Base-by-base conservation (phyloP, 2,329 filamentous ascomycete species). In the Setomelanomma holmii region DNA sequence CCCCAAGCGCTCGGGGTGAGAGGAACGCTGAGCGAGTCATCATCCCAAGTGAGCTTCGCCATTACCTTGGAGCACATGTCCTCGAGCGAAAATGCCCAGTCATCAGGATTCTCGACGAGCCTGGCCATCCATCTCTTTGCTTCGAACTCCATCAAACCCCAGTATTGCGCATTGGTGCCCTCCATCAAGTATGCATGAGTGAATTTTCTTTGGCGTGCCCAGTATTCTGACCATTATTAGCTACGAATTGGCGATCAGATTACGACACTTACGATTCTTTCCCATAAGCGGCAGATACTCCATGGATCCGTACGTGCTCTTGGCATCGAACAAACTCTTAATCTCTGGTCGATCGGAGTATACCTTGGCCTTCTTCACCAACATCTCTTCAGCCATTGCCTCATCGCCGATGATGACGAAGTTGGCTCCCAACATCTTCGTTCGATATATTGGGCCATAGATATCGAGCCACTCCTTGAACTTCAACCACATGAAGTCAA, bases 61-160 rank as follows among this genome's bases (percentile, higher is more conserved):
- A 84, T 83, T 48, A 84, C 76, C 65, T 84, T 84, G n/a, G 82
- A 80, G 14, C 80, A 77, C 80, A 84, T 82, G 56, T 85, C 82
- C 59, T 85, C 82, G 4, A 85, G 74, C 0, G 78, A 79, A 60
- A 75, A 78, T 8, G 71, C 69, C 56, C 84, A 84, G 64, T 78
- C 72, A 53, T 83, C 80, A 1, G 82, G 81, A 38, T 82, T 73
- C 22, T 78, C 72, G 22, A 84, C 63, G 5, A 84, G 70, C 23
- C 78, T 71, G 48, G 74, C 77, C 38, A 84, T 67, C 79, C 80
- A 84, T 34, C 82, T 75, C 71, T 84, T 83, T 10, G 77, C 76
- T 59, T 85, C 82, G 53, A 80, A 78, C 53, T 83, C 77, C 77
- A 84, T 82, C 30, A 76, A 65, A 16, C 78, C 78, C 55, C 78